Evolutionary conservation across 768 basidiomycete genomes (phyloP).

Genomic region (Cystobasidium onofrii): DNA sequence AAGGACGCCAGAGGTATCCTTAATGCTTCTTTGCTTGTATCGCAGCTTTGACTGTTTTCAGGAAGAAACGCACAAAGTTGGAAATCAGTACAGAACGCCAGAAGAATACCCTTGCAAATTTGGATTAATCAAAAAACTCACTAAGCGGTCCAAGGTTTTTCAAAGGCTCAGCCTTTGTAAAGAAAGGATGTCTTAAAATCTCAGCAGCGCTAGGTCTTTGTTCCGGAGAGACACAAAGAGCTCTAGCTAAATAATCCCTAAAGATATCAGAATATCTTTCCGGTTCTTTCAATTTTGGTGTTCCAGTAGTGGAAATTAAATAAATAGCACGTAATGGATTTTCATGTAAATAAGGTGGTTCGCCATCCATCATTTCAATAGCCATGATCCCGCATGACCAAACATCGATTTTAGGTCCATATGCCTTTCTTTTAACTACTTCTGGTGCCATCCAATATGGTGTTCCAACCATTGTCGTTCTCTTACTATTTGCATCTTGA

Average conservation of each 20-base stretch:
- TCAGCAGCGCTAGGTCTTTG: conserved; percentile 79
- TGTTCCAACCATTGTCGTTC: conserved; percentile 92
- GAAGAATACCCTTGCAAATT: too few relatives aligned
- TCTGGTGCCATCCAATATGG: conserved; percentile 99
- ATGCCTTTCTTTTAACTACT: conserved; percentile 74
- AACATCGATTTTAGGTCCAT: conserved; percentile 95
- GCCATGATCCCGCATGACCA: conserved; percentile 61
- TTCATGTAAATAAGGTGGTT: conserved; percentile 78
- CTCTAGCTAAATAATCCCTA: conserved; percentile 77
- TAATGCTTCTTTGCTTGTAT: conserved; percentile 29
- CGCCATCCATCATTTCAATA: conserved; percentile 84
- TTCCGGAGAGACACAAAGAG: conserved; percentile 88
- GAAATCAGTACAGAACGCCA: too few relatives aligned
- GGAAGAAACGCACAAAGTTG: too few relatives aligned
- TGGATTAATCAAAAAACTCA: too few relatives aligned
- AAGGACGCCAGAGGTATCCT: too few relatives aligned
- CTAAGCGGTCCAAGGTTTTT: conserved; percentile 73
- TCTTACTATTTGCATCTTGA: conserved; percentile 64
- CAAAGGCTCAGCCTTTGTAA: conserved; percentile 64
- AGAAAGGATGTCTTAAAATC: conserved; percentile 59
- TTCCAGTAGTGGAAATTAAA: conserved; percentile 95
- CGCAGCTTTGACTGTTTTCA: conserved; percentile 19
- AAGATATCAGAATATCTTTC: conserved; percentile 66
- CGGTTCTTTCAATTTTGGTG: conserved; percentile 90
- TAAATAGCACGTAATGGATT: conserved; percentile 75